Percentiles rank a stretch among this genome's conserved stretches.
Conservation (phyloP, 257 asterid genomes). For the Prunella vulgaris region DNA sequence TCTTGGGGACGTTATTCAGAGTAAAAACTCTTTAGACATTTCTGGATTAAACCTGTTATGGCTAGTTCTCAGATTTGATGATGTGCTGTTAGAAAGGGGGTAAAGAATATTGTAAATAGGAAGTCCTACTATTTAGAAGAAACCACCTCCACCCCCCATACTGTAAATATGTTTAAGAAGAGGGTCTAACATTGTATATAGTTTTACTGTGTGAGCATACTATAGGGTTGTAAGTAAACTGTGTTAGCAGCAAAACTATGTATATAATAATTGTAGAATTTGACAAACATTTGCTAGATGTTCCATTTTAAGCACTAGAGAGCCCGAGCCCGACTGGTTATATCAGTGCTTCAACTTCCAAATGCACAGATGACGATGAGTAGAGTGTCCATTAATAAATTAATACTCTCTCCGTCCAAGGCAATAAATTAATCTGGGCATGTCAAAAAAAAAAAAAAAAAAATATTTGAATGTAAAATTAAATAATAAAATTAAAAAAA, state of each 20-base stretch:
- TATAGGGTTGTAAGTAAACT: neutral
- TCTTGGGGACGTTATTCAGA: conserved; percentile 53
- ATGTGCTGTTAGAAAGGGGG: neutral
- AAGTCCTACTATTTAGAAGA: neutral
- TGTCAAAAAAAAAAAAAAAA: no score
- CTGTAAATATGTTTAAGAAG: conserved; percentile 28
- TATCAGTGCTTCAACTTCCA: no score
- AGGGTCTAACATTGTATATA: conserved; percentile 19
- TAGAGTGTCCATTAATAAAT: no score
- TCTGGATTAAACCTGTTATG: conserved; percentile 27
- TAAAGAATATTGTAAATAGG: conserved; percentile 23
- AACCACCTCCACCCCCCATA: conserved; percentile 21
- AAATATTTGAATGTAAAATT: no score
- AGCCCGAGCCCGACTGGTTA: no score
- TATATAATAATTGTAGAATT: neutral
- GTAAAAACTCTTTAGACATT: conserved; percentile 32
- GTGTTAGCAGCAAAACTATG: conserved; percentile 6
- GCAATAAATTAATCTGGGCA: no score
- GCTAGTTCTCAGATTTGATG: neutral
- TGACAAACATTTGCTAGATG: neutral
- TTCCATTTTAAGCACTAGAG: no score
- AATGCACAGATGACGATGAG: no score
- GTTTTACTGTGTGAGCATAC: neutral
- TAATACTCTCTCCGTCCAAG: no score
- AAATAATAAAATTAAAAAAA: no score